Evolutionary conservation across 768 basidiomycete genomes (phyloP), one percentile per base, ranked within the genome.

Genomic region (Ramaria rubella): DNA sequence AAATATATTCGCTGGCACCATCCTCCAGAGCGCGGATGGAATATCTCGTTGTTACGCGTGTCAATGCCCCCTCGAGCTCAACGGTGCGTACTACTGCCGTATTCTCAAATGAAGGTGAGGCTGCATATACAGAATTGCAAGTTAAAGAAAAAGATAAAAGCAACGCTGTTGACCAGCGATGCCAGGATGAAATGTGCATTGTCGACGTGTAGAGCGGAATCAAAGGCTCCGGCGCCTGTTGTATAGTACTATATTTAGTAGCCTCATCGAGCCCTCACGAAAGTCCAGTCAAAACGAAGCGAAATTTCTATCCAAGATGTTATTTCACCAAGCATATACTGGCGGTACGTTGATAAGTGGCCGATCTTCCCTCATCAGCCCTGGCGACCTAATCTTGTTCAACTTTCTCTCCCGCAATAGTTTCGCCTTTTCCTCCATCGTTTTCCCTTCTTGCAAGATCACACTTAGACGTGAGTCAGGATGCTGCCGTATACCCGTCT

Each of bases 11-110:
- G 30, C 76, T 76, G 19, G 83, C 77, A 31, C 74, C 78, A 58
- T 80, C 74, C 60, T 81, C 77, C 43, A 87, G 77, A 34, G 89
- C 81, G 66, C 82, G 88, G 67, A 92, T 81, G 19, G 87, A 83
- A 71, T 87, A 96, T 48, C 91, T 89, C 45, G 94, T 95, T 53
- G 84, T 89, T 76, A 94, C 82, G 74, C 87, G 85, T 55, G 92
- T 87, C 23, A 91, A 78, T 19, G 94, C 79, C 51, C 94, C 94
- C 33, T 87, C 92, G 23, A 96, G 87, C 64, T 96, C 94, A 58
- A 93, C 77, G 5, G 88, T 85, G 64, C 92, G 86, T 30, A 94
- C 89, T 59, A 98, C 79, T 60, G 87, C 90, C 21, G 87, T 90
- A 63, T 93, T 93, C 79, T 91, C 90, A 72, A 91, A 91, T 1